A percentile compares a stretch with the other conserved stretches of the same genome.
These are phyloP conservation scores for Rhizopogon roseolus DNA, from an alignment of 768 basidiomycete genomes.

Conservation along the genomic window DNA sequence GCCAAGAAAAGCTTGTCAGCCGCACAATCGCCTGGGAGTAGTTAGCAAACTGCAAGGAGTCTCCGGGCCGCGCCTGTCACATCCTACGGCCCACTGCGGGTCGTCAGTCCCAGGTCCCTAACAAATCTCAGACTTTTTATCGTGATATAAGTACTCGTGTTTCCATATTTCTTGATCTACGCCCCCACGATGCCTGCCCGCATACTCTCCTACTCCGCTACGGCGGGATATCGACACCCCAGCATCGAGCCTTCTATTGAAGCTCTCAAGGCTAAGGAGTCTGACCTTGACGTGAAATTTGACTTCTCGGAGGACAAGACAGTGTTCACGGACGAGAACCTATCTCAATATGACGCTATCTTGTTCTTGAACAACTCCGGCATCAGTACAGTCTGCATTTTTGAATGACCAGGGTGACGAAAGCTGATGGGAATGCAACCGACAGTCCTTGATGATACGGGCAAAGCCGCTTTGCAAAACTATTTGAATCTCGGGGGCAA, in stretches of 20 bases:
- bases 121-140: too few species aligned
- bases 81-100: too few species aligned
- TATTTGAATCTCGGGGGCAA: slow-evolving; percentile 69
- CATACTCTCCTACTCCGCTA: slow-evolving; percentile 60
- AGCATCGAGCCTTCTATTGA: slow-evolving; percentile 69
- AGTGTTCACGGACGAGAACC: slow-evolving; percentile 49
- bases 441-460: slow-evolving; percentile 50
- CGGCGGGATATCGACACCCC: slow-evolving; percentile 62
- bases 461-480: slow-evolving; percentile 56
- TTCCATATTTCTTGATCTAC: not conserved
- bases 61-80: too few species aligned
- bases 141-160: too few species aligned
- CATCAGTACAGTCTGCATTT: slow-evolving; percentile 44
- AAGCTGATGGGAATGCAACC: not conserved
- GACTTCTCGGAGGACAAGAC: slow-evolving; percentile 59
- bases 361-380: slow-evolving; percentile 69
- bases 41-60: too few species aligned
- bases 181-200: slow-evolving; percentile 21
- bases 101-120: too few species aligned
- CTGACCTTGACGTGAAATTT: slow-evolving; percentile 48
- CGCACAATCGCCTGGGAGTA: too few species aligned
- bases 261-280: slow-evolving; percentile 41
- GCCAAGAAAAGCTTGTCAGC: too few species aligned
- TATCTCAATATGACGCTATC: slow-evolving; percentile 58
- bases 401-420: not conserved